Evolutionary conservation across 2,329 filamentous ascomycete species (phyloP).

Genomic region (Neospermospora avenae): DNA sequence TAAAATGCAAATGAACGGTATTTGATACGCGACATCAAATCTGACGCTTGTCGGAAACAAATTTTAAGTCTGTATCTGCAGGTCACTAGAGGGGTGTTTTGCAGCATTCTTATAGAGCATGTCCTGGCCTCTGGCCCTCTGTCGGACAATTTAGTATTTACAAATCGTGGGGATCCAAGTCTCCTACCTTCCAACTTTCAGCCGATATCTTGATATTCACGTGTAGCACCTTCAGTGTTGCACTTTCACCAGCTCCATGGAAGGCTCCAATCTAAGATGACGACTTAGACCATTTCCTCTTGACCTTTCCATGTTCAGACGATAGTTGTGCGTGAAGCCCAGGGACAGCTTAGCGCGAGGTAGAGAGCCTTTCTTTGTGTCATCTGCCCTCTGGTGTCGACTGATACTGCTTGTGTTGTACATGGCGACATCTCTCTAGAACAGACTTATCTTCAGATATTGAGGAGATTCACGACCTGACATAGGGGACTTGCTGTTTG

Average conservation of each 20-base stretch:
- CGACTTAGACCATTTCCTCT: conserved; percentile 57
- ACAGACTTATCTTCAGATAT: conserved; percentile 19
- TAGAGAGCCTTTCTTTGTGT: not conserved
- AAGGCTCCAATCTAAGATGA: conserved; percentile 7
- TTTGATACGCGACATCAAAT: too few species aligned
- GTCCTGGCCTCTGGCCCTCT: too few species aligned
- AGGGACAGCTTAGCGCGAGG: conserved; percentile 13
- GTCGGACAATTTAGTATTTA: too few species aligned
- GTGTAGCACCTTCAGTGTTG: not conserved
- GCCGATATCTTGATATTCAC: too few species aligned
- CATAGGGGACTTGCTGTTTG: conserved; percentile 77
- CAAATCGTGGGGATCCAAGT: too few species aligned
- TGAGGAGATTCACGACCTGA: conserved; percentile 61
- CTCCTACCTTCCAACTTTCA: too few species aligned
- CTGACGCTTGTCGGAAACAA: too few species aligned
- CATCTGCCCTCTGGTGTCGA: too few species aligned
- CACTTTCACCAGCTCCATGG: conserved; percentile 12
- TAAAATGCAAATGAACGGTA: too few species aligned
- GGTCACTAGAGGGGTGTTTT: too few species aligned
- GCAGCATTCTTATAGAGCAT: too few species aligned
- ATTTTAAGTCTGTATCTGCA: too few species aligned
- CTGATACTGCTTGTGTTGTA: not conserved
- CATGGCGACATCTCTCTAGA: conserved; percentile 75
- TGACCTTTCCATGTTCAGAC: conserved; percentile 86
- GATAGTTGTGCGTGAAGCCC: conserved; percentile 74